Conservation (phyloP, 2,329 filamentous ascomycete genomes). For the Lasiodiplodia citricola region DNA sequence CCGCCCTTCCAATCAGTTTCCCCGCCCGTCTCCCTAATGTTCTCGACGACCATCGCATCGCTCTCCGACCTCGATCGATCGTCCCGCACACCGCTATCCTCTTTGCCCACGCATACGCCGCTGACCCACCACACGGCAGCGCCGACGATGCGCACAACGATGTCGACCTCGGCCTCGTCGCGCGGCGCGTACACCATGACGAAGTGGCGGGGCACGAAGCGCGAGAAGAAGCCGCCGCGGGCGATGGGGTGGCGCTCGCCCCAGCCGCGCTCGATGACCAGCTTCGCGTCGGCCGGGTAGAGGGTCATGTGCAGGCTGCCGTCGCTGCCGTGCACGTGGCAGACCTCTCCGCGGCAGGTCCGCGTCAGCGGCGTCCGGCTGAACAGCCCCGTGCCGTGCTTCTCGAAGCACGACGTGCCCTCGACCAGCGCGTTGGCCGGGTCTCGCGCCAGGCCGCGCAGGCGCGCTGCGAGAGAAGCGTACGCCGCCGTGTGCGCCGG, state of each 20-base stretch:
- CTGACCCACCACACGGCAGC: conserved; percentile 74
- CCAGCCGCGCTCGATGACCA: conserved; percentile 78
- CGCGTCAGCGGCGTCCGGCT: conserved; percentile 68
- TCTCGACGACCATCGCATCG: conserved; percentile 26
- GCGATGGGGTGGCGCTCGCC: conserved; percentile 73
- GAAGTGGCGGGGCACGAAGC: conserved; percentile 76
- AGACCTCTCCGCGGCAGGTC: conserved; percentile 80
- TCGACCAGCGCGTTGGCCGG: conserved; percentile 45
- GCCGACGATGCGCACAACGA: conserved; percentile 71
- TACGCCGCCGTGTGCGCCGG: conserved; percentile 46
- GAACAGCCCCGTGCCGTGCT: conserved; percentile 79
- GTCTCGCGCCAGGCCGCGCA: conserved; percentile 34
- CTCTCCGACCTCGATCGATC: conserved; percentile 30
- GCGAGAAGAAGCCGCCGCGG: conserved; percentile 67
- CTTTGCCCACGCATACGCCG: conserved; percentile 41
- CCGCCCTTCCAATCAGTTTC: background rate
- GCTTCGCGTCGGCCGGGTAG: conserved; percentile 76
- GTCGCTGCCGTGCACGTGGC: conserved; percentile 78
- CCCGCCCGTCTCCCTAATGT: conserved; percentile 1
- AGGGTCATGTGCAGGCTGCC: conserved; percentile 79
- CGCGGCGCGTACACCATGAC: conserved; percentile 83
- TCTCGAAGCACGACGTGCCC: conserved; percentile 78
- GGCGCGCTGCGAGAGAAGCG: conserved; percentile 49
- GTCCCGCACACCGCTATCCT: conserved; percentile 28
- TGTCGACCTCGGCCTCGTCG: conserved; percentile 68